Base-by-base conservation (phyloP, 2,329 filamentous ascomycete species). In the Rhynchosporium agropyri region DNA sequence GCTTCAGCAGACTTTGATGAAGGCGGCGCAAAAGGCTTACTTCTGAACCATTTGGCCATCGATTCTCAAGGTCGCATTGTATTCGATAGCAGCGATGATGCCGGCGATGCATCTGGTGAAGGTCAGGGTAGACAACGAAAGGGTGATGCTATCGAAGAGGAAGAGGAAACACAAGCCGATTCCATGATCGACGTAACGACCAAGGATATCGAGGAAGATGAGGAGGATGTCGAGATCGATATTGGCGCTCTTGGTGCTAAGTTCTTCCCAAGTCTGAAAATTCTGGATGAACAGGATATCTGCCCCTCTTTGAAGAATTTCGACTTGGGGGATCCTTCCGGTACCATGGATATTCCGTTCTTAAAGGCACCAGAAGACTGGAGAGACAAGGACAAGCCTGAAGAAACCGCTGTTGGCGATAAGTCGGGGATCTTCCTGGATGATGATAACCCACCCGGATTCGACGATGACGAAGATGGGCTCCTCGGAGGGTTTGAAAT, bases 1-100 rank as follows among this genome's bases (percentile, higher is more conserved):
- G 94, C 94, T 0, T 96, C 94, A 5, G 95, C 95, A 49, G 95
- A 99, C 78, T 99, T 99, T 69, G 95, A 99, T 74, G 95, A 99
- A 78, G 95, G 95, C 26, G 95, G 95, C 62, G 95, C 95, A 62
- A 99, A 98, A 77, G 95, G 95, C 26, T 81, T 99, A 48, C 82
- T 99, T 26, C 83, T 99, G 38, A 99, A 99, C 73, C 94, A 99
- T 76, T 82, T 99, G n/a, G 91, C 94, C 73, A 97, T 99, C 68
- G 95, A 99, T 76, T 85, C 86, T 1, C 87, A 92, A 67, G 95
- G 95, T 48, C 86, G 94, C 42, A 99, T 99, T 66, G 93, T 99
- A 4, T 99, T 99, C 74, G 95, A 99, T 78, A 98, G 94, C 79
- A 98, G 93, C 73, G 94, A 99, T 75, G 95, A 98, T 75, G 77